Percentiles rank a stretch among this genome's conserved stretches.
phyloP scores from a whole-genome alignment of 2,329 filamentous ascomycete genomes.

The Acrodontium crateriforme region DNA sequence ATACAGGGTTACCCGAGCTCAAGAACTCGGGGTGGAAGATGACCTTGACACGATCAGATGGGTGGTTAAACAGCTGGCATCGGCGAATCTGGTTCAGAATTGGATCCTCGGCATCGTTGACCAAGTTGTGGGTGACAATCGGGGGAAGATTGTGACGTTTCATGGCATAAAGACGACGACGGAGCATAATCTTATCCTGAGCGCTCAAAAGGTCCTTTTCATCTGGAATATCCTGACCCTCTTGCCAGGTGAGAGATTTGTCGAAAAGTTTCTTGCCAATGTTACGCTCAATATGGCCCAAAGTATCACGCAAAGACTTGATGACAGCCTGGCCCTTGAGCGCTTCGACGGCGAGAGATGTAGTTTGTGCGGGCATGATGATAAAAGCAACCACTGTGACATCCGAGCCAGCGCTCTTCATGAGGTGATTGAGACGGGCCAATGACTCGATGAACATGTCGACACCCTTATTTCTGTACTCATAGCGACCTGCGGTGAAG shows the following conservation, averaged over 20 bases:
- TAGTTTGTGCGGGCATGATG: slow-evolving; percentile 96
- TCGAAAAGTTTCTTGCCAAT: slow-evolving; percentile 92
- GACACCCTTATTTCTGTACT: slow-evolving; percentile 96
- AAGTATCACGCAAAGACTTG: slow-evolving; percentile 86
- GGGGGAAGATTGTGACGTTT: slow-evolving; percentile 82
- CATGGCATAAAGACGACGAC: slow-evolving; percentile 89
- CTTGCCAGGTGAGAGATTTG: slow-evolving; percentile 86
- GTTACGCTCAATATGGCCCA: slow-evolving; percentile 81
- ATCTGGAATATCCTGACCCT: slow-evolving; percentile 83
- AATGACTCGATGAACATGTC: slow-evolving; percentile 99
- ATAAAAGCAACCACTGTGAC: slow-evolving; percentile 94
- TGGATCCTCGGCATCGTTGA: slow-evolving; percentile 84
- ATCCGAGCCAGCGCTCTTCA: slow-evolving; percentile 75
- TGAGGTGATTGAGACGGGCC: slow-evolving; percentile 81
- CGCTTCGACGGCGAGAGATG: slow-evolving; percentile 86
- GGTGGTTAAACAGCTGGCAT: slow-evolving; percentile 94
- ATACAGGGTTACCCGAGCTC: slow-evolving; percentile 85
- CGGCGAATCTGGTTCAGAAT: slow-evolving; percentile 91
- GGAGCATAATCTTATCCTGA: slow-evolving; percentile 83
- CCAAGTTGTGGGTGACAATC: slow-evolving; percentile 98
- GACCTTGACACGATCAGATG: slow-evolving; percentile 88
- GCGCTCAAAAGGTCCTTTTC: slow-evolving; percentile 91
- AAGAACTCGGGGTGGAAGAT: slow-evolving; percentile 97
- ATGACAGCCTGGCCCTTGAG: slow-evolving; percentile 95
- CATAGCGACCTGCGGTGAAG: slow-evolving; percentile 93